A percentile compares a stretch with the other conserved stretches of the same genome.
Evolutionary conservation across 257 asterid species (phyloP).

Genomic region (Ballota nigra): DNA sequence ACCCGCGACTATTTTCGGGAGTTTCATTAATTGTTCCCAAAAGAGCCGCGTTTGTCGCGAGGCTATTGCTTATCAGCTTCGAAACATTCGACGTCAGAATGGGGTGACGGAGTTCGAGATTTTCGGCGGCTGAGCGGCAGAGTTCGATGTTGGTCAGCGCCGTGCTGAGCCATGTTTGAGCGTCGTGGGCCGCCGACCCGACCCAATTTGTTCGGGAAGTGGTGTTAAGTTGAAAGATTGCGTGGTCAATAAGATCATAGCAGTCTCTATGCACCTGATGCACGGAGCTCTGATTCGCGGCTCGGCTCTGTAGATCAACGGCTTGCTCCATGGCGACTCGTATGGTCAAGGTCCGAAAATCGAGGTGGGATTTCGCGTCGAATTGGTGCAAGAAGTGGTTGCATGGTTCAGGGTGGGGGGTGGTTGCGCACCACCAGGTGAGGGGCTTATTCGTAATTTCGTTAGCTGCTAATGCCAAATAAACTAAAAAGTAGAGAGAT

Average conservation of each 20-base stretch:
- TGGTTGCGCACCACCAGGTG: slow-evolving; percentile 53
- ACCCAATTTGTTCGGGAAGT: slow-evolving; percentile 28
- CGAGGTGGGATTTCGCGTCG: slow-evolving; percentile 34
- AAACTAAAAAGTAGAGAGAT: slow-evolving; percentile 16
- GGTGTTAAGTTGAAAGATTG: slow-evolving; percentile 48
- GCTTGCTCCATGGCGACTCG: slow-evolving; percentile 57
- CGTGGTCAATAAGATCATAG: slow-evolving; percentile 41
- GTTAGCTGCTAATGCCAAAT: background rate
- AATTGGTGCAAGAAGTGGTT: slow-evolving; percentile 30
- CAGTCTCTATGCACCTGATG: slow-evolving; percentile 46
- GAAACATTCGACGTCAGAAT: slow-evolving; percentile 42
- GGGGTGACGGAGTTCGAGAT: slow-evolving; percentile 41
- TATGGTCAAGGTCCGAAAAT: slow-evolving; percentile 50
- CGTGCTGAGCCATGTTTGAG: slow-evolving; percentile 85
- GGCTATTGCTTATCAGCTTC: slow-evolving; percentile 57
- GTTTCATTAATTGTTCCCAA: background rate
- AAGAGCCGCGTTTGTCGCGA: slow-evolving; percentile 49
- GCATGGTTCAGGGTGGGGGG: slow-evolving; percentile 71
- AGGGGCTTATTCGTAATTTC: slow-evolving; percentile 29
- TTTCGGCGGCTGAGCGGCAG: slow-evolving; percentile 42
- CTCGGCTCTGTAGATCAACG: slow-evolving; percentile 28
- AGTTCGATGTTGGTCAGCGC: slow-evolving; percentile 60
- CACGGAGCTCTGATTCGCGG: slow-evolving; percentile 18
- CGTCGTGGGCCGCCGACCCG: slow-evolving; percentile 33
- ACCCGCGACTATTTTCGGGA: slow-evolving; percentile 3